Conservation (phyloP, 2,329 filamentous ascomycete genomes). For the Cladosporium colombiae region DNA sequence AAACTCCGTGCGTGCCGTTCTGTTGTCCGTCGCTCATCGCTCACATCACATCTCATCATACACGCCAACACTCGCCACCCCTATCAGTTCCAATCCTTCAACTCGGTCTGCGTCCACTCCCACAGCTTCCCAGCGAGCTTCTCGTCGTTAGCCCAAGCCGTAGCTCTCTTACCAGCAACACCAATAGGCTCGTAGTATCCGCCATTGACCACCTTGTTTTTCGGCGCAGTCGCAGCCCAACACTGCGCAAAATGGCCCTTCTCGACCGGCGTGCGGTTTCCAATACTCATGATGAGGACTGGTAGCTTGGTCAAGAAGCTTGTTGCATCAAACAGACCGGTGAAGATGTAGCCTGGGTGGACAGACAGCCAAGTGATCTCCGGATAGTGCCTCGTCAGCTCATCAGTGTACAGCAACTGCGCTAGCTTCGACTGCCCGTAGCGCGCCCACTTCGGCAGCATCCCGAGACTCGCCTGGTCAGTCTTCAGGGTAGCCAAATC, state of each 20-base stretch:
- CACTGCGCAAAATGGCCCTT: slow-evolving; percentile 28
- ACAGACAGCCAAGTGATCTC: slow-evolving; percentile 41
- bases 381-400: slow-evolving; percentile 44
- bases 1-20: not conserved
- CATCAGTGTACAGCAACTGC: slow-evolving; percentile 46
- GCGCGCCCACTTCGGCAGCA: slow-evolving; percentile 36
- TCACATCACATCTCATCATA: not conserved
- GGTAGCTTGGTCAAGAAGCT: slow-evolving; percentile 23
- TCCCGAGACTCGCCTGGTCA: slow-evolving; percentile 20
- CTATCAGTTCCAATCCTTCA: slow-evolving; percentile 20
- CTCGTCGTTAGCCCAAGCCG: slow-evolving; percentile 33
- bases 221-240: slow-evolving; percentile 28
- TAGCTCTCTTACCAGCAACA: slow-evolving; percentile 29
- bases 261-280: slow-evolving; percentile 26
- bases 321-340: slow-evolving; percentile 36
- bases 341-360: slow-evolving; percentile 47
- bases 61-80: not conserved
- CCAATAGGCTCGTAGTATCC: slow-evolving; percentile 44
- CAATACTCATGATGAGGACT: slow-evolving; percentile 22
- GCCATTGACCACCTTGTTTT: slow-evolving; percentile 29
- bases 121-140: slow-evolving; percentile 37
- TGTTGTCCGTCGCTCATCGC: not conserved
- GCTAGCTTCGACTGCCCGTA: slow-evolving; percentile 54
- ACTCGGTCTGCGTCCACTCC: slow-evolving; percentile 35
- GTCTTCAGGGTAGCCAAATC: slow-evolving; percentile 34